Evolutionary conservation across 73 alveolate species (phyloP).

Genomic region (Paramecium pentaurelia): DNA sequence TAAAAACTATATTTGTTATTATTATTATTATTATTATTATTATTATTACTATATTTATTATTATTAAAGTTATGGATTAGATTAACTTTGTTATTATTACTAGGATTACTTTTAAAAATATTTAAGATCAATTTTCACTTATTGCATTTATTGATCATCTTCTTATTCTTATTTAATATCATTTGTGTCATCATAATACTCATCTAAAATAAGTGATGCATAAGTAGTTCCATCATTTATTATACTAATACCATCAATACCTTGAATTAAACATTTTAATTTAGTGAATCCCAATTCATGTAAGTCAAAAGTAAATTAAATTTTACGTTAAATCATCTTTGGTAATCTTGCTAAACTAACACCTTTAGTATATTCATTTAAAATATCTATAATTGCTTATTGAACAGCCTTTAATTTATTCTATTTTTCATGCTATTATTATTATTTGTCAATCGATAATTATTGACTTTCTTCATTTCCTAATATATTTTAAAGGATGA

Average conservation of each 20-base stretch:
- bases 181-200: background rate
- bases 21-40: background rate
- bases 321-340: conserved; percentile 46
- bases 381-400: conserved; percentile 25
- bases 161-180: background rate
- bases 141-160: background rate
- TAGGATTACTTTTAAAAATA: background rate
- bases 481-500: background rate
- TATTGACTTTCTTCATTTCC: background rate
- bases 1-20: background rate
- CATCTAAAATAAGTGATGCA: conserved; percentile 53
- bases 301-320: conserved; percentile 50
- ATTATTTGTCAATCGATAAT: conserved; percentile 9
- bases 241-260: conserved; percentile 38
- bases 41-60: background rate
- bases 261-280: conserved; percentile 46
- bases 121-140: background rate
- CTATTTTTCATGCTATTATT: conserved; percentile 34
- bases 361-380: conserved; percentile 56
- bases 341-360: conserved; percentile 61
- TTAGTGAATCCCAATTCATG: conserved; percentile 62
- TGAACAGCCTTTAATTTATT: conserved; percentile 28
- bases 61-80: background rate
- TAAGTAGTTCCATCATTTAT: conserved; percentile 62
- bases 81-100: background rate